Evolutionary conservation across 1,139 yeast species (phyloP), one percentile per base, ranked within the genome.

Genomic region (Tardiomyces digboiensis): DNA sequence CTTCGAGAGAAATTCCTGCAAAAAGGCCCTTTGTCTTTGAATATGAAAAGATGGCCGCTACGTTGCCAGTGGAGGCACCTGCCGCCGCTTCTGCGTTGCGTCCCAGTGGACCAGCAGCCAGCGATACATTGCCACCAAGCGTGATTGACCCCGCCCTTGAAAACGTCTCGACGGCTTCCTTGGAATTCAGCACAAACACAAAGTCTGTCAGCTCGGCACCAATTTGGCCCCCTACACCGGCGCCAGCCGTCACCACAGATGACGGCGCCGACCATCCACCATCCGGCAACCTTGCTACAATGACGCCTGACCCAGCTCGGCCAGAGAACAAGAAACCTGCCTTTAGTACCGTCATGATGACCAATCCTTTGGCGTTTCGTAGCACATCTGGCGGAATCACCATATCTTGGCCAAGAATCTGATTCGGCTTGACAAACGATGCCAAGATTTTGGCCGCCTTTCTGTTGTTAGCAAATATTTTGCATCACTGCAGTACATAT

Each of bases 71-170:
- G 2, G 97, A 86, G 0, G 97, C 98, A 36, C 95, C 79, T 19
- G 97, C 98, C 13, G 95, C 96, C 37, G 96, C 97, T 64, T 91
- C 98, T 2, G 97, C 98, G 58, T 87, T 89, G 68, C 98, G 79
- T 47, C 98, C 98, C 53, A 91, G 68, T 0, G 98, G 98, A 37
- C 98, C 98, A 0, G 97, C 97, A n/a, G 98, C 97, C 38, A 91
- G 81, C 16, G 97, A 87, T 19, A 91, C 75, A 60, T 91, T 91
- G 50, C 97, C 96, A 56, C 98, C 98, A 42, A 91, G 72, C 1
- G 98, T 91, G 46, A 91, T 80, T 7, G 97, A 86, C 1, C 98
- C 98, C 55, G 83, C 76, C 61, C 88, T 96, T 6, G 97, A 88
- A 67, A 91, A 91, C 7, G 97, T 80, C 53, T 85, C 88, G 39